Conservation (phyloP, 1,284 basidiomycete species). For the Chalciporus sp. region DNA sequence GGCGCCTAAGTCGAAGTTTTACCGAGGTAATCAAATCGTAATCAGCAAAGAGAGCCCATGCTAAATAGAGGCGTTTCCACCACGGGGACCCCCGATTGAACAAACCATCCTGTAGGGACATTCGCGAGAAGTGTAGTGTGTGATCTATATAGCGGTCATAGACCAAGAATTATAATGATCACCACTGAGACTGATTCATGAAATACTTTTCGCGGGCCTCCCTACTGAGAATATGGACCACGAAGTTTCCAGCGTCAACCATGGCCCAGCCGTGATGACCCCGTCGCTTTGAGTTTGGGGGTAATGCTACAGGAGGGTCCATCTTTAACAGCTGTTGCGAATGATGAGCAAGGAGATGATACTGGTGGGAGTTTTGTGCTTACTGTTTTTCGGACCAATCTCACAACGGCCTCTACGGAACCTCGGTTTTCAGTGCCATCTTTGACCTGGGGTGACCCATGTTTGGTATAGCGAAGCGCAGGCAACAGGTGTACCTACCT, state of each 20-base stretch:
- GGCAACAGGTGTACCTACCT: slow-evolving; percentile 44
- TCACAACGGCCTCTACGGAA: slow-evolving; percentile 69
- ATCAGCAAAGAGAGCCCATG: too few relatives aligned
- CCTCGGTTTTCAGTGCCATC: slow-evolving; percentile 80
- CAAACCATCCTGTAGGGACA: not conserved
- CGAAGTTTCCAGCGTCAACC: slow-evolving; percentile 78
- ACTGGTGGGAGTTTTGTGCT: slow-evolving; percentile 24
- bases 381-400: slow-evolving; percentile 67
- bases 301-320: slow-evolving; percentile 58
- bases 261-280: slow-evolving; percentile 76
- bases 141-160: not conserved
- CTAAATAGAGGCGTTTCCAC: too few relatives aligned
- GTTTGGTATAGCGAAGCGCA: not conserved
- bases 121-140: not conserved
- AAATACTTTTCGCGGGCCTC: slow-evolving; percentile 69
- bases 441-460: slow-evolving; percentile 56
- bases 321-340: slow-evolving; percentile 49
- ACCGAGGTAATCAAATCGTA: too few relatives aligned
- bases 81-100: too few relatives aligned
- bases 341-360: slow-evolving; percentile 8
- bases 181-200: slow-evolving; percentile 39
- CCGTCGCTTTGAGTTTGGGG: slow-evolving; percentile 59
- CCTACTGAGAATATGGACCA: slow-evolving; percentile 70
- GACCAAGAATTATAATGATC: not conserved
- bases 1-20: too few relatives aligned